Evolutionary conservation across 805 yeast genomes (phyloP), one percentile per base, ranked within the genome.

Genomic region (Teunomyces pallodes): DNA sequence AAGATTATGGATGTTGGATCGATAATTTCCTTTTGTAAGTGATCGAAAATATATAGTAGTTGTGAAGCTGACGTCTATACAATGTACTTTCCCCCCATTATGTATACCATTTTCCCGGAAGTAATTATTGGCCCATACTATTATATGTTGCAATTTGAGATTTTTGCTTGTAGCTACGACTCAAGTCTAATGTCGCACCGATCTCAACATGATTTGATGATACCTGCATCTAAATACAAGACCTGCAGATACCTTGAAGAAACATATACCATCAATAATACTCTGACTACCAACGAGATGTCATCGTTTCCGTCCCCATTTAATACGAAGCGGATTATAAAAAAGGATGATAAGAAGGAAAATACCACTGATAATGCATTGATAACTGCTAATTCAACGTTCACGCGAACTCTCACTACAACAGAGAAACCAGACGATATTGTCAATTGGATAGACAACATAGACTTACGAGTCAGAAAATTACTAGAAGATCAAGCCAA

Each of bases 371-470:
- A 41, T 6, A 26, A 16, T 41, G 10, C 43, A 5, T 30, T 41
- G 16, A 14, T 41, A 14, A 10, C 43, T n/a, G n/a, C 35, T 17
- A 41, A 28, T 16, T 14, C 35, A 7, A 29, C 43, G 9, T 5
- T 24, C 13, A 38, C 26, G 3, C 12, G 30, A 20, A 38, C 30
- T 24, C 9, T 9, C 13, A 38, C 30, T 28, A 36, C 16, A 8
- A 43, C 33, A 12, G 43, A 42, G 26, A 38, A 47, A 3, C 43
- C 59, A 2, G 56, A 56, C 24, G 66, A 62, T 12, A 31, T 69
- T 20, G 53, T 67, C 6, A 45, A 53, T 17, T 69, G 74, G 74
- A 67, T 69, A 12, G 66, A 62, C 42, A 50, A 50, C 28, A 53
- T 67, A 31, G 61, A 65, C 30, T n/a, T 36, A 2, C 51, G 70